phyloP scores from a whole-genome alignment of 352 stramenopile genomes.

The Pythium sp. region DNA sequence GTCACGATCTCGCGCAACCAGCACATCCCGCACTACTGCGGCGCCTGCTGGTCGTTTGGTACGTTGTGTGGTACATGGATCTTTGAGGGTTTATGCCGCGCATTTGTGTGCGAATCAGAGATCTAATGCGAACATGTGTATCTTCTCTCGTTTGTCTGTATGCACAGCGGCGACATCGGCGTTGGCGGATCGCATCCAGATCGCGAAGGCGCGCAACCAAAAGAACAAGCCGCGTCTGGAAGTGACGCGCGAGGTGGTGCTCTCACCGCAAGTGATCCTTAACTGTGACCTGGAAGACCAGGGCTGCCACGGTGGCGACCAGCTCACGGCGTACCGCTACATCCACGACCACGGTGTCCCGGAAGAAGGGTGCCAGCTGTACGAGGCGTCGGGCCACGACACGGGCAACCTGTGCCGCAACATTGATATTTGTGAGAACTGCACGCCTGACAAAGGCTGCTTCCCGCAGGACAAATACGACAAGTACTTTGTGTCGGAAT shows the following conservation, averaged over 20 bases:
- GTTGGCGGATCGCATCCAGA: conserved; percentile 83
- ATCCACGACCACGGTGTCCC: conserved; percentile 91
- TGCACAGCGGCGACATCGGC: conserved; percentile 70
- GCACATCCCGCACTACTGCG: conserved; percentile 88
- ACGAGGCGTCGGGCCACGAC: conserved; percentile 90
- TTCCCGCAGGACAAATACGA: conserved; percentile 91
- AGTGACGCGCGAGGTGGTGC: conserved; percentile 72
- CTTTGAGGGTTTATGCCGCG: neutral
- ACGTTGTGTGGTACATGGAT: conserved; percentile 9
- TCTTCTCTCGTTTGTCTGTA: conserved; percentile 1
- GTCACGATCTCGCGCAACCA: conserved; percentile 85
- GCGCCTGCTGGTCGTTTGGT: conserved; percentile 88
- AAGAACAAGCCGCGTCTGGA: conserved; percentile 55
- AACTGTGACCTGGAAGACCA: conserved; percentile 86
- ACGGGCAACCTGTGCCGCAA: conserved; percentile 84
- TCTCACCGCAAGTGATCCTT: conserved; percentile 85
- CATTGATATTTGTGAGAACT: conserved; percentile 94
- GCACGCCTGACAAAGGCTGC: conserved; percentile 70
- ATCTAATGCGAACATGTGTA: neutral
- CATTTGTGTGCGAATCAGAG: neutral
- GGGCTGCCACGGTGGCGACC: conserved; percentile 92
- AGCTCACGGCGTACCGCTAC: conserved; percentile 90
- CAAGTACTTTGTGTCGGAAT: conserved; percentile 95
- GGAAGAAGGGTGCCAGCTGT: conserved; percentile 94
- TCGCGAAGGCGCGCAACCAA: conserved; percentile 62